Evolutionary conservation across 192 early-diverging fungal genomes (phyloP), one percentile per base, ranked within the genome.

Genomic region (Linnemannia elongata): DNA sequence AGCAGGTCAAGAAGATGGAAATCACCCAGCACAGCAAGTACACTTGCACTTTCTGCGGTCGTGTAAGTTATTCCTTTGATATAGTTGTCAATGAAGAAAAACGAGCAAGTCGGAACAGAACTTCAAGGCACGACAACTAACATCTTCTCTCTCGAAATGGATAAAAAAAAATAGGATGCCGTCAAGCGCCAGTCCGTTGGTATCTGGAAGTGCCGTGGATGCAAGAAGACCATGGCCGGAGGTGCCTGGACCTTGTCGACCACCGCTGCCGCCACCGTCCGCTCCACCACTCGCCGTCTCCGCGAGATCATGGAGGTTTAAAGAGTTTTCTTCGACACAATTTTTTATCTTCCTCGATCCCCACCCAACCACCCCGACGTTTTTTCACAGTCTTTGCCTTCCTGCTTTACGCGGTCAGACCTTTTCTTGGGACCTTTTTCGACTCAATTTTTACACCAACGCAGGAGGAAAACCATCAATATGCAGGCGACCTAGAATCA

Each of bases 11-110:
- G 85, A 89, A 89, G 78, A 89, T 89, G 88, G 80, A 99, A 95
- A 97, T 99, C 91, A 96, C 97, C 89, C 98, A 99, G 93, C 98
- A 99, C 93, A 92, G 95, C 90, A 97, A 97, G 93, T 99, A 99
- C 97, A 98, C 96, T 84, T 99, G 98, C 94, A 95, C 97, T 87
- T 99, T 99, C 97, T 99, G 98, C 93, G 98, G 97, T 82, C 98
- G 97, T 92, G 94, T 96, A 90, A 77, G 78, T 55, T 47, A 60
- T 24, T 42, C 6, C 18, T 24, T 41, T 36, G 36, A 44, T 60
- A 12, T 27, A 7, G 8, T 41, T 75, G 13, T 27, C 3, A 33
- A 73, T 44, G 30, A 73, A 2, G 30, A 54, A 47, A n/a, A 66
- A 35, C 6, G 41, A 22, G 2, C 41, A 7, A 17, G 38, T 6